Conservation (phyloP, 1,284 basidiomycete species). For the Cryptococcus sp. region DNA sequence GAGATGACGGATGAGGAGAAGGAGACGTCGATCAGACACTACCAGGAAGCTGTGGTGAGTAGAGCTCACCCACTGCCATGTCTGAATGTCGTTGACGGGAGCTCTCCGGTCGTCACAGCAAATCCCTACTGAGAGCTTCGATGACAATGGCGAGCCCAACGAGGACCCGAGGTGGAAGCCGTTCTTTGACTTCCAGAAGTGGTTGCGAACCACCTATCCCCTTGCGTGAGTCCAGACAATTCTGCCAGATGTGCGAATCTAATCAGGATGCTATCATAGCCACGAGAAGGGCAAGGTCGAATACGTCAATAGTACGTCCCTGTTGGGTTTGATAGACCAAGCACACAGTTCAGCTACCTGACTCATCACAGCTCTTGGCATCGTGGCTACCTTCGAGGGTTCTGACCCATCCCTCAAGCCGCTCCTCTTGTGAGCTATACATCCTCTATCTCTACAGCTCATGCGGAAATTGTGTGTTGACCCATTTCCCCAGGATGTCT, state of each 20-base stretch:
- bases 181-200: conserved; percentile 47
- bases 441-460: background rate
- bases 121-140: conserved; percentile 45
- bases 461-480: background rate
- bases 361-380: conserved; percentile 43
- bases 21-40: conserved; percentile 26
- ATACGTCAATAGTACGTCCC: conserved; percentile 49
- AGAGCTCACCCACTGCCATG: background rate
- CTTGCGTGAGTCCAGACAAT: conserved; percentile 28
- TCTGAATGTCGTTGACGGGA: background rate
- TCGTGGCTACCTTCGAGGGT: conserved; percentile 53
- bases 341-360: background rate
- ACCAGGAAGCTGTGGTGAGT: conserved; percentile 42
- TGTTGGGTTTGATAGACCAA: background rate
- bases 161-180: conserved; percentile 48
- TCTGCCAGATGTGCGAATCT: background rate
- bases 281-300: conserved; percentile 40
- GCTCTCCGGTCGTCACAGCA: conserved; percentile 17
- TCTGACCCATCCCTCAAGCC: conserved; percentile 52
- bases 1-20: conserved; percentile 33
- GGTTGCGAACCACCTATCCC: conserved; percentile 43
- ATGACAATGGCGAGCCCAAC: conserved; percentile 47
- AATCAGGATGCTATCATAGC: conserved; percentile 8
- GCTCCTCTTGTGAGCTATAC: conserved; percentile 37
- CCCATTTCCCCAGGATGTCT: conserved; percentile 31